A percentile compares a stretch with the other conserved stretches of the same genome.
phyloP scores from a whole-genome alignment of 352 stramenopile genomes.

The Thalassiosira livingstoniorum region DNA sequence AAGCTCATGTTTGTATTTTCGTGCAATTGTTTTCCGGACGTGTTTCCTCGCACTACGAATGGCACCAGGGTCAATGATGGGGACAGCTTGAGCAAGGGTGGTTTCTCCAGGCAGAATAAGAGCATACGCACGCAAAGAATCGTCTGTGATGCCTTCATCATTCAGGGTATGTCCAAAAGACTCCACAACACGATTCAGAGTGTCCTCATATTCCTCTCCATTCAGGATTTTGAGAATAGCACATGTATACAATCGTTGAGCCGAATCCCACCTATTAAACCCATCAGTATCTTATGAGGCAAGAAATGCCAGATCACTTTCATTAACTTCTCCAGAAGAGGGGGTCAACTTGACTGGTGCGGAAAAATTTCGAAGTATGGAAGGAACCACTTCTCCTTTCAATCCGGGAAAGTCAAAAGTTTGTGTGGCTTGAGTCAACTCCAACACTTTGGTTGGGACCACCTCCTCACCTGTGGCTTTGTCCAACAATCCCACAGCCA shows the following conservation, averaged over 20 bases:
- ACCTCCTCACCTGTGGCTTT: conserved; percentile 84
- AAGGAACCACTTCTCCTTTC: conserved; percentile 78
- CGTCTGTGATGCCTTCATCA: conserved; percentile 67
- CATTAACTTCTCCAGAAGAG: conserved; percentile 60
- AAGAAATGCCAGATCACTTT: conserved; percentile 86
- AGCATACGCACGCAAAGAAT: conserved; percentile 79
- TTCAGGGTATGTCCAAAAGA: conserved; percentile 70
- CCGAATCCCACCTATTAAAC: conserved; percentile 89
- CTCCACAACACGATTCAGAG: conserved; percentile 64
- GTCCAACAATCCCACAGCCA: conserved; percentile 86
- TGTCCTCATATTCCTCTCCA: conserved; percentile 44
- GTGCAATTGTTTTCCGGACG: conserved; percentile 72
- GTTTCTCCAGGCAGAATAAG: conserved; percentile 75
- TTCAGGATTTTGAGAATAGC: conserved; percentile 78
- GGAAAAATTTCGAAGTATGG: conserved; percentile 87
- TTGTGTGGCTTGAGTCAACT: conserved; percentile 85
- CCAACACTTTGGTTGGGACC: conserved; percentile 79
- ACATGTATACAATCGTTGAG: conserved; percentile 78
- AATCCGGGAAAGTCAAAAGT: conserved; percentile 81
- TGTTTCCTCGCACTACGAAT: conserved; percentile 68
- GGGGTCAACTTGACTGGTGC: conserved; percentile 84
- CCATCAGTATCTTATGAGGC: conserved; percentile 88
- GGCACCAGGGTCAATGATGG: conserved; percentile 73
- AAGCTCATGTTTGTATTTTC: conserved; percentile 69
- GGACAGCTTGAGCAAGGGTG: conserved; percentile 71